Evolutionary conservation across 75 land plant species (phyloP).

Genomic region (Pinus albicaulis): DNA sequence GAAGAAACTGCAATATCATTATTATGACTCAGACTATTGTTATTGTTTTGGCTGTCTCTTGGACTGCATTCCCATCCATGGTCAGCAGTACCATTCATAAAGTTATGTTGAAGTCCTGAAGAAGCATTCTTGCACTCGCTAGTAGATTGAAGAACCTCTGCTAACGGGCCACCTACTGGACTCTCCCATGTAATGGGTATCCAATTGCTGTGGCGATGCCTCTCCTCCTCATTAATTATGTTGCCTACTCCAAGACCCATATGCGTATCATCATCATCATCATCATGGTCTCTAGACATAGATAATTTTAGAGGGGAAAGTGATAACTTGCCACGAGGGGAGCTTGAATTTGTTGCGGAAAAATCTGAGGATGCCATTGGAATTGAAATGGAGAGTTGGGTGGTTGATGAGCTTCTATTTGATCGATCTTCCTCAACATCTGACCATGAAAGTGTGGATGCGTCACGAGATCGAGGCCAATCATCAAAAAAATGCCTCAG

Average conservation of each 20-base stretch:
- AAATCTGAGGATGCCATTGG: slow-evolving; percentile 40
- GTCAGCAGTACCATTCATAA: slow-evolving; percentile 51
- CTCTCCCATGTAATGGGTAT: slow-evolving; percentile 65
- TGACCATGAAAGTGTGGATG: slow-evolving; percentile 9
- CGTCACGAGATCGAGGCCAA: slow-evolving; percentile 43
- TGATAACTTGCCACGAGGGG: slow-evolving; percentile 48
- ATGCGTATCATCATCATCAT: slow-evolving; percentile 18
- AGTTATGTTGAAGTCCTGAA: slow-evolving; percentile 13
- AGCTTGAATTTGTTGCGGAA: slow-evolving; percentile 27
- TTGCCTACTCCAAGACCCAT: slow-evolving; percentile 18
- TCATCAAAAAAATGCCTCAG: slow-evolving; percentile 71
- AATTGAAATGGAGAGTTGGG: slow-evolving; percentile 86
- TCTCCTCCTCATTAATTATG: slow-evolving; percentile 13
- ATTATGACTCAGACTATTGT: slow-evolving; percentile 11
- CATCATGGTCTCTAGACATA: slow-evolving; percentile 16
- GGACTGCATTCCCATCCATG: slow-evolving; percentile 41
- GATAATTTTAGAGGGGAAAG: slow-evolving; percentile 74
- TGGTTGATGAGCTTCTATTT: slow-evolving; percentile 16
- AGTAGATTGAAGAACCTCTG: slow-evolving; percentile 67
- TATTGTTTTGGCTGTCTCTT: slow-evolving; percentile 2
- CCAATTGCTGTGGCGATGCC: slow-evolving; percentile 31
- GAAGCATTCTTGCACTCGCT: slow-evolving; percentile 3
- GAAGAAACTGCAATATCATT: slow-evolving; percentile 34
- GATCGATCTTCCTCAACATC: slow-evolving; percentile 8
- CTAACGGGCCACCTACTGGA: slow-evolving; percentile 87